A percentile compares a stretch with the other conserved stretches of the same genome.
Evolutionary conservation across 106 monocot genomes (phyloP).

Genomic region (Chionographis japonica): DNA sequence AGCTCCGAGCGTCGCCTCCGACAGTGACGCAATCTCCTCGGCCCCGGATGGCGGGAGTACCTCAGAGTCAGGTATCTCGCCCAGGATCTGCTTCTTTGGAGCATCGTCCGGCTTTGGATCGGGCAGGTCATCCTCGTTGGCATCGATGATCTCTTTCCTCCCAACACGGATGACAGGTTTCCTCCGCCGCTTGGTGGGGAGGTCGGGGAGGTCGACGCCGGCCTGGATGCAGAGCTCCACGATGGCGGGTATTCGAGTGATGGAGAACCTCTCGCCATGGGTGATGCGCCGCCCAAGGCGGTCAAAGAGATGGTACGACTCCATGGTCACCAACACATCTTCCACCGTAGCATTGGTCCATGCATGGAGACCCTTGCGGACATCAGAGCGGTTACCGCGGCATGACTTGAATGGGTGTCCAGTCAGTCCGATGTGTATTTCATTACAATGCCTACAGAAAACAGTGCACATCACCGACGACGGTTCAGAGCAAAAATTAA

Average conservation of each 20-base stretch:
- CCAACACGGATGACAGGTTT: slow-evolving; percentile 77
- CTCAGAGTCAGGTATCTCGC: slow-evolving; percentile 49
- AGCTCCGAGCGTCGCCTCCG: slow-evolving; percentile 56
- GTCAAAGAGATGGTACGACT: slow-evolving; percentile 71
- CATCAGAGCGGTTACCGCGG: slow-evolving; percentile 51
- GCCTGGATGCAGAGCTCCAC: slow-evolving; percentile 93
- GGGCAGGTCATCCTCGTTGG: slow-evolving; percentile 86
- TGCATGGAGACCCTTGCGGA: slow-evolving; percentile 62
- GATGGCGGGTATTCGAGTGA: slow-evolving; percentile 66
- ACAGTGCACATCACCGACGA: background rate
- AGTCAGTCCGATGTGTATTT: slow-evolving; percentile 71
- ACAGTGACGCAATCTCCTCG: slow-evolving; percentile 42
- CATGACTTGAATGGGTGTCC: slow-evolving; percentile 90
- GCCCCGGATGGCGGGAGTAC: slow-evolving; percentile 18
- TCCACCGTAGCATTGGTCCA: slow-evolving; percentile 72
- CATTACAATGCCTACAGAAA: slow-evolving; percentile 71
- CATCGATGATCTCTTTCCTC: slow-evolving; percentile 74
- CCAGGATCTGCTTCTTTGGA: slow-evolving; percentile 35
- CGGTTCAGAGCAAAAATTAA: too few species aligned
- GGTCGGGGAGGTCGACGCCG: slow-evolving; percentile 81
- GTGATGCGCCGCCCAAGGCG: slow-evolving; percentile 81
- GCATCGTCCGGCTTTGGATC: slow-evolving; percentile 36
- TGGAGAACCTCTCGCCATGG: slow-evolving; percentile 76
- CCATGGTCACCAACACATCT: slow-evolving; percentile 62
- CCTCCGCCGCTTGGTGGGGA: slow-evolving; percentile 78